Evolutionary conservation across 148 eudicot species (phyloP), one percentile per base, ranked within the genome.

Genomic region (Chenopodium formosanum): DNA sequence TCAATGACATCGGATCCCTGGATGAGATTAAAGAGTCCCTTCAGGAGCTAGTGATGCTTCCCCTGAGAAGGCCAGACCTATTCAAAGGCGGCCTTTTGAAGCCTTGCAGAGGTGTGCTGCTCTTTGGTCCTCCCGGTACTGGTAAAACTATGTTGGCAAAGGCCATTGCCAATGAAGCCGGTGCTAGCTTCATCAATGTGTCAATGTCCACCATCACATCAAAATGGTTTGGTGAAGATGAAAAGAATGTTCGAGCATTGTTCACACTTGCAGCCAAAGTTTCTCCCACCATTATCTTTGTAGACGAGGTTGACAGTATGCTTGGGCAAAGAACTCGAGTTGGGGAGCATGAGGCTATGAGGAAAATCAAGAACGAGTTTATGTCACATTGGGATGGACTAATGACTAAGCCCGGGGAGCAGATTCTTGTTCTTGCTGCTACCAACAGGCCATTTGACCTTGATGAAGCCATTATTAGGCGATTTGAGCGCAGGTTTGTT

Each of bases 351-450:
- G 98, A 94, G 85, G 98, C 98, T 13, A 94, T 94, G 98, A 85
- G 98, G 80, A 94, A 94, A 70, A 94, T 94, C 52, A 94, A 94
- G 88, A 94, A 94, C 73, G 98, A 94, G 88, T 94, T 94, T 80
- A 94, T 94, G 98, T 82, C 97, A 46, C 97, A 94, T 76, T 94
- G 98, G 98, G 98, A 94, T 85, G 97, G 98, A n/a, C 83, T 94
- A 52, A 80, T 94, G 88, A 90, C 95, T 4, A 94, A 89, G 62
- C 88, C 92, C 0, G 98, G 97, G 31, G 95, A 94, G 84, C 90
- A 91, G 34, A 94, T 94, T 75, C 95, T 94, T 68, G 98, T 94
- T 84, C 98, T 94, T 84, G 98, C 98, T 44, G 98, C 98, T 27
- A 94, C 98, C 40, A 94, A 94, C 84, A 90, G 97, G 83, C 98